Percentiles rank a stretch among this genome's conserved stretches.
These are phyloP conservation scores for Aspergillus transmontanensis DNA, from an alignment of 2,329 filamentous ascomycete species.

Conservation along the genomic window DNA sequence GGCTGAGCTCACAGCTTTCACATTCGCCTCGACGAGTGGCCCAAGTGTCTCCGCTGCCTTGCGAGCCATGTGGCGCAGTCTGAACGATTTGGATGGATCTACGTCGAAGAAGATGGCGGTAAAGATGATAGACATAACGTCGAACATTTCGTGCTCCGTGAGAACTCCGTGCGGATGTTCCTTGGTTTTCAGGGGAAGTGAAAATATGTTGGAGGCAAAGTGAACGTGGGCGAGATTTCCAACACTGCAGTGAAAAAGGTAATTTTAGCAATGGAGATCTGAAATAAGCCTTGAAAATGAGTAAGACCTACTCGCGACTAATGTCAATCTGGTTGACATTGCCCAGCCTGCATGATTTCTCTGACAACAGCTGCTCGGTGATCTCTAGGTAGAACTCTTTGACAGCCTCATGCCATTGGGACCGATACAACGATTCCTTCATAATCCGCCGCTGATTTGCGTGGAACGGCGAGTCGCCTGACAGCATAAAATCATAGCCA, in stretches of 20 bases:
- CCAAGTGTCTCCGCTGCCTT: constrained; percentile 63
- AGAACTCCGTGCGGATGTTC: constrained; percentile 56
- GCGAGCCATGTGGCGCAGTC: constrained; percentile 60
- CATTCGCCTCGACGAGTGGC: constrained; percentile 63
- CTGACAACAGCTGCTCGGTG: constrained; percentile 61
- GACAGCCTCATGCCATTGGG: constrained; percentile 63
- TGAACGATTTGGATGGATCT: constrained; percentile 68
- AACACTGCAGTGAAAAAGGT: constrained; percentile 31
- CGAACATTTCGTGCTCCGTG: constrained; percentile 60
- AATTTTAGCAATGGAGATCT: constrained; percentile 7
- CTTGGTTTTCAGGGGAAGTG: constrained; percentile 58
- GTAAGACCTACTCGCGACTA: constrained; percentile 53
- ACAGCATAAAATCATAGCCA: constrained; percentile 55
- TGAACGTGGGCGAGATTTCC: constrained; percentile 59
- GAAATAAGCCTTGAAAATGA: constrained; percentile 51
- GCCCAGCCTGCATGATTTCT: constrained; percentile 63
- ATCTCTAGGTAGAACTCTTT: constrained; percentile 68
- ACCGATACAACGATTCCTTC: constrained; percentile 60
- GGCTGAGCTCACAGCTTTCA: constrained; percentile 63
- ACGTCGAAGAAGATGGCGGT: constrained; percentile 66
- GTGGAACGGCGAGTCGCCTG: constrained; percentile 7
- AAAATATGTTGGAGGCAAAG: constrained; percentile 58
- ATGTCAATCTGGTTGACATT: constrained; percentile 69
- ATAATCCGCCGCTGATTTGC: constrained; percentile 9
- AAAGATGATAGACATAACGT: constrained; percentile 66